Percentiles rank a stretch among this genome's conserved stretches.
These are phyloP conservation scores for Prinsepia uniflora DNA, from an alignment of 306 rosid genomes.

Conservation along the genomic window DNA sequence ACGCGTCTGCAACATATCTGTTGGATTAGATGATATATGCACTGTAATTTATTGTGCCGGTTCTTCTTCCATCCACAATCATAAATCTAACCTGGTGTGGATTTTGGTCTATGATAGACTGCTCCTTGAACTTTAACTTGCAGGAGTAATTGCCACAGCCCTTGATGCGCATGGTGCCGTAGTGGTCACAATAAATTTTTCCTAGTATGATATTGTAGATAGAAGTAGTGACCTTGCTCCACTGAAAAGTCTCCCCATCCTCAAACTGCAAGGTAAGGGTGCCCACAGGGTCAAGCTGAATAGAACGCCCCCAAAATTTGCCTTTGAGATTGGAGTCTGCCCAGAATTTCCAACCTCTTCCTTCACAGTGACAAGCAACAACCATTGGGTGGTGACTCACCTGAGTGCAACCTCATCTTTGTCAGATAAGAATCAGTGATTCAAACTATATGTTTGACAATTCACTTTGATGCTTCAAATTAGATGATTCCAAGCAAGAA, in stretches of 20 bases:
- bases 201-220: constrained; percentile 94
- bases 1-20: too few relatives aligned
- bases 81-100: constrained; percentile 82
- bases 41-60: background rate
- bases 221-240: constrained; percentile 99
- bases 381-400: constrained; percentile 98
- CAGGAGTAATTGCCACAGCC: constrained; percentile 93
- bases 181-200: constrained; percentile 92
- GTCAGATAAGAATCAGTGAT: constrained; percentile 40
- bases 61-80: constrained; percentile 10
- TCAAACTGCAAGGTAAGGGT: constrained; percentile 87
- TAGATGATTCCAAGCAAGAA: constrained; percentile 9
- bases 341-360: constrained; percentile 92
- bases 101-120: constrained; percentile 90
- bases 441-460: constrained; percentile 11
- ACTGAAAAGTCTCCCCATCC: constrained; percentile 84
- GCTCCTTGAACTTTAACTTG: constrained; percentile 98
- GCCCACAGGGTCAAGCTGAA: constrained; percentile 96
- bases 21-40: background rate
- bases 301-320: constrained; percentile 97
- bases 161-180: constrained; percentile 95
- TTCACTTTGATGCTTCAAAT: constrained; percentile 17
- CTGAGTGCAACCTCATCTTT: constrained; percentile 42
- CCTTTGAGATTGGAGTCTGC: constrained; percentile 98
- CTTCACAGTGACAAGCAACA: constrained; percentile 98